Base-by-base conservation (phyloP, 1,284 basidiomycete species). In the Papiliotrema flavescens region DNA sequence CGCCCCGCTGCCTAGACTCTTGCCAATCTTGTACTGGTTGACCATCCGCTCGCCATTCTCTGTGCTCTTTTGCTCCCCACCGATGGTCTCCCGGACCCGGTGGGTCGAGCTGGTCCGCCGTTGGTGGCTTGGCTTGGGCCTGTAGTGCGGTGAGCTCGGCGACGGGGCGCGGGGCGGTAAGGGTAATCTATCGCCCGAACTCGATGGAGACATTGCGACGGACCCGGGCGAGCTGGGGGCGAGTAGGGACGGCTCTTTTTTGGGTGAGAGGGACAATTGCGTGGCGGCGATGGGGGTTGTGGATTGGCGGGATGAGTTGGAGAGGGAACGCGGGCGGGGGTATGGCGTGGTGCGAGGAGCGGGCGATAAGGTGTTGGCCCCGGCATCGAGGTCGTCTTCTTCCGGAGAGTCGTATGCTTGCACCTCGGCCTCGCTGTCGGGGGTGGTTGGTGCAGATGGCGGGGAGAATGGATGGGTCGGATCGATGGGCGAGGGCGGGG, bases 1-100 rank as follows among this genome's bases (percentile, higher is more conserved):
- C 2, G 74, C 75, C 6, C 76, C 76, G 51, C 69, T 68, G 1
- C 76, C 76, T n/a, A 78, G 48, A 43, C 65, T 64, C 26, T 63
- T 65, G 20, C 75, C 75, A 19, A 79, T 69, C 45, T 59, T 66
- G 59, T 77, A 78, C 57, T 77, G 73, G 49, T 78, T 78, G 45
- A 78, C 66, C 58, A 76, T 67, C 45, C 70, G 61, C 23, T 66
- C 56, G 1, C 76, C 76, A 42, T 70, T 66, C 42, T 69, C 66
- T 11, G 67, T 71, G 46, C 46, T 64, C 32, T 59, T 63, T 43
- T 72, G 68, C 28, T 71, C 59, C 3, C 69, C 76, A 52, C 72
- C 63, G 0, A 69, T 63, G 2, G 76, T 77, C 59, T 78, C 76
- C 36, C 67, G 64, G 4, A 77, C 76, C 22, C 67, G 57, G 54